Evolutionary conservation across 345 rosid genomes (phyloP).

Genomic region (Eucalyptus cloeziana): DNA sequence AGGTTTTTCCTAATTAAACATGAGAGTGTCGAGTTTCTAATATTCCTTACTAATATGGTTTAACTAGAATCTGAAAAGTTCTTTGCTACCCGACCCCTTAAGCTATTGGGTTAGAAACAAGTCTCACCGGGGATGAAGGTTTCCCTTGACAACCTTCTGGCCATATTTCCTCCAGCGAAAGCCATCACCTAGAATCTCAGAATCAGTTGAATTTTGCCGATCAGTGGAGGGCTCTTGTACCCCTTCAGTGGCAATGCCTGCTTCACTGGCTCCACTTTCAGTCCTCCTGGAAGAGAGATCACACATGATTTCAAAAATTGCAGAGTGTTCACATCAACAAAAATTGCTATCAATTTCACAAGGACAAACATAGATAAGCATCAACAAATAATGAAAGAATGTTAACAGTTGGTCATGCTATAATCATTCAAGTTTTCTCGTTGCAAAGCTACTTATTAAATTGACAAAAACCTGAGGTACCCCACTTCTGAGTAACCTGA

Average conservation of each 20-base stretch:
- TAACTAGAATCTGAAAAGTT: neutral
- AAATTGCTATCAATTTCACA: neutral
- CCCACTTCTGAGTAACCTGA: neutral
- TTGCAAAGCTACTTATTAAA: neutral
- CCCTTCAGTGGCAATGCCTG: conserved; percentile 21
- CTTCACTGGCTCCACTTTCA: conserved; percentile 41
- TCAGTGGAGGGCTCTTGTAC: conserved; percentile 21
- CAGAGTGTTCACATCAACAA: neutral
- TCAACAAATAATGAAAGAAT: neutral
- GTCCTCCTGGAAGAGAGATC: conserved; percentile 23
- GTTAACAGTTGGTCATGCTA: neutral
- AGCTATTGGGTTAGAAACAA: neutral
- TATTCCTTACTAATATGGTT: neutral
- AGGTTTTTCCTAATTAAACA: neutral
- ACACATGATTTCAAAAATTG: neutral
- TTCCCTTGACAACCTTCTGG: conserved; percentile 95
- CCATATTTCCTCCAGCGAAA: conserved; percentile 99
- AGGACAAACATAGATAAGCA: neutral
- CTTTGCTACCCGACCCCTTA: neutral
- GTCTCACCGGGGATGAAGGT: conserved; percentile 76
- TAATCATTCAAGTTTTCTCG: neutral
- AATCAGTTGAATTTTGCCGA: conserved; percentile 37
- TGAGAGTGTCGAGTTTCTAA: neutral
- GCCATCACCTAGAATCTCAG: conserved; percentile 72
- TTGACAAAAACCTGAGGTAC: neutral